These are phyloP conservation scores for Paramecium biaurelia DNA, from an alignment of 73 alveolate species.

Conservation along the genomic window DNA sequence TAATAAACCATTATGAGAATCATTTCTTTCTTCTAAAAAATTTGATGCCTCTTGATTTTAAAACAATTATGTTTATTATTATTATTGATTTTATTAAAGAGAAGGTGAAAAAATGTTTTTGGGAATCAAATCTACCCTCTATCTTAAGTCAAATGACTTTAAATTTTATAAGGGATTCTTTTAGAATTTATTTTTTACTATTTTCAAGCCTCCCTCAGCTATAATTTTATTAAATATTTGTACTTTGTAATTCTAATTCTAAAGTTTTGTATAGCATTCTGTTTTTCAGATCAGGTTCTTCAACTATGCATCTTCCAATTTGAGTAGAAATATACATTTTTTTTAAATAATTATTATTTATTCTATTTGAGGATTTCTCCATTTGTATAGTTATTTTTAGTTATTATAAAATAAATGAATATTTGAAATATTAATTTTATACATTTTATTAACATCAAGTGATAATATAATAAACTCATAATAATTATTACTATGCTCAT, in stretches of 20 bases:
- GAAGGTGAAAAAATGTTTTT: not conserved
- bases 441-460: no score
- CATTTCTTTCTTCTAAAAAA: not conserved
- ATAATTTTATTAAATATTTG: not conserved
- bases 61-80: not conserved
- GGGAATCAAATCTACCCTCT: not conserved
- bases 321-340: not conserved
- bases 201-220: not conserved
- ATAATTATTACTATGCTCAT: not conserved
- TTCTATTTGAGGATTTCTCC: not conserved
- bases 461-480: not conserved
- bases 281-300: not conserved
- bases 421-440: not conserved
- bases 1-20: not conserved
- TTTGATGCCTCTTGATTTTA: not conserved
- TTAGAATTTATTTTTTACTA: not conserved
- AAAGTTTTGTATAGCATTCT: not conserved
- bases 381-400: not conserved
- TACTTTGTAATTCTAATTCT: not conserved
- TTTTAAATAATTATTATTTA: not conserved
- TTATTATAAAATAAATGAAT: not conserved
- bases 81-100: not conserved
- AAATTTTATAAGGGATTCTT: not conserved
- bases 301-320: not conserved
- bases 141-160: not conserved